Evolutionary conservation across 805 yeast species (phyloP), one percentile per base, ranked within the genome.

Genomic region (Starmerella sirachaensis): DNA sequence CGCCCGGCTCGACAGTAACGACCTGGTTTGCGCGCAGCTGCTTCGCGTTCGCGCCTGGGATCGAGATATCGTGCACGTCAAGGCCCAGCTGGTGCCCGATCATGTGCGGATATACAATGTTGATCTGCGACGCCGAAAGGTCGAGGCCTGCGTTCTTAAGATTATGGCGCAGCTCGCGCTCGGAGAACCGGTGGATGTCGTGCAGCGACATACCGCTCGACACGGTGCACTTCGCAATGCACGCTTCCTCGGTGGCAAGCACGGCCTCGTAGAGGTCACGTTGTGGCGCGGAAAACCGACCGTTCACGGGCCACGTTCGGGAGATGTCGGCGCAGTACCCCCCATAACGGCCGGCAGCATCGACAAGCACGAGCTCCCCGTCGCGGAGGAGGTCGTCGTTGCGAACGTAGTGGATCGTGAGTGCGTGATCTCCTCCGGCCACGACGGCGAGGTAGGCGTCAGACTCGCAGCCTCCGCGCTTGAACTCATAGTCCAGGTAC

Each of bases 321-420:
- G 97, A 86, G 31, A 91, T 91, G 59, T 91, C 99, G 1, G 96
- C 77, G 54, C 94, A 77, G 58, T 91, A 91, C 1, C 96, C 96
- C 28, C 97, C 98, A 29, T 78, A 57, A 34, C 80, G 70, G 4
- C 97, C 99, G 1, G 93, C 93, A 3, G 97, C 97, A 59, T 91
- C 99, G 3, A 91, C 85, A 20, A 91, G 70, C 6, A 85, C 94
- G 66, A 82, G 61, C 45, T 88, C 96, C 46, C 76, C 84, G 29
- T 71, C 69, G 40, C 70, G 70, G 45, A 91, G 66, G 10, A 79
- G 59, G 53, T 83, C 94, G 58, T 91, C 94, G 53, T 91, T 91
- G 42, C 94, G 66, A 0, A 94, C 86, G 57, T 91, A 91, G 59
- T 91, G 99, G 42, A 91, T 88, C 27, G 88, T 81, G 27, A 91